Conservation (phyloP, 2,329 filamentous ascomycete species). For the Polytolypa hystricis region DNA sequence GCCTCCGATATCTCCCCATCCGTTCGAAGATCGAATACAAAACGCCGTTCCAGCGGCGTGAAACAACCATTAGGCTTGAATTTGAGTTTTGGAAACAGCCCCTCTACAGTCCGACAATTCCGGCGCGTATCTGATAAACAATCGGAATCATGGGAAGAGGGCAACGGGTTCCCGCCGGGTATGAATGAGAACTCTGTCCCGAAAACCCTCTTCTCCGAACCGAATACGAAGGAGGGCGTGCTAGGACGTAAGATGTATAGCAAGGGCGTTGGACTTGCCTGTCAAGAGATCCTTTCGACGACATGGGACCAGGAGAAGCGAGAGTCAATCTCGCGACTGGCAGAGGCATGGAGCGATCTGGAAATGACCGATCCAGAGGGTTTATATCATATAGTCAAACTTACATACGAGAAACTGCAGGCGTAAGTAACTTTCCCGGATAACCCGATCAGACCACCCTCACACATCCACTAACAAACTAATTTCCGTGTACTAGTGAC, state of each 20-base stretch:
- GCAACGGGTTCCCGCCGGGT: slow-evolving; percentile 17
- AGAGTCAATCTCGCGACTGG: slow-evolving; percentile 70
- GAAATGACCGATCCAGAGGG: slow-evolving; percentile 86
- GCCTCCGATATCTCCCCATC: slow-evolving; percentile 37
- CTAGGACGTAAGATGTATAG: slow-evolving; percentile 72
- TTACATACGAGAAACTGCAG: slow-evolving; percentile 62
- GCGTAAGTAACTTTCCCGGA: slow-evolving; percentile 17
- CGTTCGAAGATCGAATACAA: slow-evolving; percentile 27
- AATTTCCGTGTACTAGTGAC: slow-evolving; percentile 17
- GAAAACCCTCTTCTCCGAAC: slow-evolving; percentile 20
- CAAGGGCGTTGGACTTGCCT: slow-evolving; percentile 68
- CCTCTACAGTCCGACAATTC: slow-evolving; percentile 85
- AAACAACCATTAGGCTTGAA: slow-evolving; percentile 79
- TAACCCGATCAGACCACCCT: background rate
- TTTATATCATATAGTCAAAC: slow-evolving; percentile 70
- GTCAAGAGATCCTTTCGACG: slow-evolving; percentile 79
- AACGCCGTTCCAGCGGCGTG: slow-evolving; percentile 37
- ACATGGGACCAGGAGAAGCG: slow-evolving; percentile 60
- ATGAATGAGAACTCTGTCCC: slow-evolving; percentile 32
- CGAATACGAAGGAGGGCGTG: slow-evolving; percentile 62
- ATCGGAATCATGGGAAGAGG: slow-evolving; percentile 19
- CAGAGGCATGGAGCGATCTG: slow-evolving; percentile 73
- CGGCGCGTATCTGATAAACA: slow-evolving; percentile 69
- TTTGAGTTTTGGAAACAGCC: slow-evolving; percentile 86
- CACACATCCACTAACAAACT: background rate